Evolutionary conservation across 2,329 filamentous ascomycete species (phyloP), one percentile per base, ranked within the genome.

Genomic region (Coccinonectria pachysandricola): DNA sequence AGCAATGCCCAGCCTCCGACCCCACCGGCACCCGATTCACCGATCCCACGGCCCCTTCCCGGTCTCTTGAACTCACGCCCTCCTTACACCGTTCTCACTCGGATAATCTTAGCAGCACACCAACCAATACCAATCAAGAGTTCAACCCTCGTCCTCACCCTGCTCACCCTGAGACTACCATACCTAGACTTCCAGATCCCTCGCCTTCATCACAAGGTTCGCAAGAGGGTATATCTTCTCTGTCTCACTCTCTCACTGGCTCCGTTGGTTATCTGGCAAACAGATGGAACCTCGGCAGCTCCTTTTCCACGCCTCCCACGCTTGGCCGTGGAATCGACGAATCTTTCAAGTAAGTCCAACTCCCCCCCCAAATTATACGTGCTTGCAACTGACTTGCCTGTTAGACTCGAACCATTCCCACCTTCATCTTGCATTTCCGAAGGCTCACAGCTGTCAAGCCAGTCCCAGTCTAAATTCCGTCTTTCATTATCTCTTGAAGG

Each of bases 401-500:
- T 7, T 18, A 66, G 65, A 39, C 43, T 56, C 19, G 60, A 63
- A 19, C 53, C 57, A n/a, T 62, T 64, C 34, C 48, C 53, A 9
- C 51, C 57, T 16, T 59, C 61, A 2, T 54, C 56, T 24, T 58
- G 53, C 37, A 57, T 62, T 7, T 56, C 57, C 12, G 52, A 53
- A 23, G 48, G 53, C n/a, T 58, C 62, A 48, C 58, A 27, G 46
- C 23, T 32, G 8, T 22, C 40, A 21, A 52, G 24, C 36, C 57
- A 53, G 26, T 55, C 57, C 22, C 54, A 57, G 24, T 56, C 62
- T n/a, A 68, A 71, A 15, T 68, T 93, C 31, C 77, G 85, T 24
- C 65, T 95, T 15, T 85, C 83, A 2, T 75, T 91, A 46, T 91
- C 84, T 11, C 68, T 87, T 16, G 85, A 95, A 47, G 88, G 88